phyloP scores from a whole-genome alignment of 1,139 yeast species.

The Candida sojae region DNA sequence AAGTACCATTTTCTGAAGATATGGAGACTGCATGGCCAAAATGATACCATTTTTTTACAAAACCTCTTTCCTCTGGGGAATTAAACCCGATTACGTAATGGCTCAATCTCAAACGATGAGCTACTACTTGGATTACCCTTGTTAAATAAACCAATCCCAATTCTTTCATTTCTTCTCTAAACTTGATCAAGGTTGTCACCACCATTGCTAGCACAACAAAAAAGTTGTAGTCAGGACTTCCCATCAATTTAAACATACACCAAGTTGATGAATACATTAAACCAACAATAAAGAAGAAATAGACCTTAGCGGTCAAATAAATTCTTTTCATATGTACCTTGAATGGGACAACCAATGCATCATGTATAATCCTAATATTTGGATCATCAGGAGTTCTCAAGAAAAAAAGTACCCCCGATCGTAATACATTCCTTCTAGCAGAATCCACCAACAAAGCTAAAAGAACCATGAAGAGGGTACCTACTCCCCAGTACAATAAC shows the following conservation, averaged over 20 bases:
- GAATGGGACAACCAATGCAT: constrained; percentile 79
- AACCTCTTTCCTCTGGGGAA: constrained; percentile 77
- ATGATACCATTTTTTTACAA: constrained; percentile 36
- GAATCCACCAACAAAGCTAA: constrained; percentile 87
- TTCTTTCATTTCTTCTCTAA: constrained; percentile 24
- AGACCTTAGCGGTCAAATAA: constrained; percentile 72
- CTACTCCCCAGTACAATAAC: constrained; percentile 65
- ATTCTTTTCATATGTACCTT: constrained; percentile 72
- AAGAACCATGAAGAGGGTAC: constrained; percentile 84
- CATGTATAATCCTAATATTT: constrained; percentile 83
- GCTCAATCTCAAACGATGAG: constrained; percentile 66
- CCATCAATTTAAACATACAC: constrained; percentile 40
- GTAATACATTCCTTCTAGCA: constrained; percentile 68
- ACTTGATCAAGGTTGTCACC: constrained; percentile 10
- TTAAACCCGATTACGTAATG: constrained; percentile 75
- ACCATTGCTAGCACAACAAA: constrained; percentile 10
- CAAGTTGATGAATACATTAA: constrained; percentile 76
- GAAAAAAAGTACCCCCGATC: constrained; percentile 89
- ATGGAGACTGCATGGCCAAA: constrained; percentile 15
- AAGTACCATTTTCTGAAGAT: constrained; percentile 19
- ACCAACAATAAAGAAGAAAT: constrained; percentile 66
- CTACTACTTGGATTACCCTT: constrained; percentile 55
- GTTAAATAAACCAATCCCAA: constrained; percentile 61
- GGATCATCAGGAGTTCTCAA: constrained; percentile 96
- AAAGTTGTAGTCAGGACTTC: constrained; percentile 17